Conservation (phyloP, 2,329 filamentous ascomycete genomes). For the Fusarium sp. region DNA sequence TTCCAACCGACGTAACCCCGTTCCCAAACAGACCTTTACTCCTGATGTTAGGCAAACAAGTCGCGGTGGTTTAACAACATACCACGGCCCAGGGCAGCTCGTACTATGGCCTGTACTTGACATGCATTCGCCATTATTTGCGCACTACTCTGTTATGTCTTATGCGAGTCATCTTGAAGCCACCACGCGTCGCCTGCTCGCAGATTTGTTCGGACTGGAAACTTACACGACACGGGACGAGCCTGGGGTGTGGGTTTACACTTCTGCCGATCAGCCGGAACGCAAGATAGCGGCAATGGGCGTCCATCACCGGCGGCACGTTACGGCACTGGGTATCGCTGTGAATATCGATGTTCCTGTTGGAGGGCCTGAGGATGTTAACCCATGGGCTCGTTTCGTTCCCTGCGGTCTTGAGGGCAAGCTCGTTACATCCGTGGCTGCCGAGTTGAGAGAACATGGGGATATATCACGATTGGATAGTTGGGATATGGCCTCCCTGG, state of each 20-base stretch:
- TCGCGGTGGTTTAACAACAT: conserved; percentile 92
- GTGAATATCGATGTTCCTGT: conserved; percentile 77
- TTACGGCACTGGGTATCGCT: conserved; percentile 86
- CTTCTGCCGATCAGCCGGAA: conserved; percentile 48
- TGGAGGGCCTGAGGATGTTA: conserved; percentile 51
- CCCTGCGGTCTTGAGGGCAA: conserved; percentile 88
- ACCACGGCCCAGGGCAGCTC: conserved; percentile 93
- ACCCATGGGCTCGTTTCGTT: conserved; percentile 79
- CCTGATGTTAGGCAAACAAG: conserved; percentile 77
- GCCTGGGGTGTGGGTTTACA: conserved; percentile 83
- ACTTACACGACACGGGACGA: conserved; percentile 74
- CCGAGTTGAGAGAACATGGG: conserved; percentile 54
- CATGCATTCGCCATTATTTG: conserved; percentile 69
- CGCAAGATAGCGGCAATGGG: conserved; percentile 91
- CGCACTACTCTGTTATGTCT: conserved; percentile 73
- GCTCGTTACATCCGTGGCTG: conserved; percentile 78
- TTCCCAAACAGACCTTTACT: conserved; percentile 49
- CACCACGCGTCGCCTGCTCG: conserved; percentile 75
- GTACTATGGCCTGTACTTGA: conserved; percentile 95
- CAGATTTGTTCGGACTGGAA: conserved; percentile 65
- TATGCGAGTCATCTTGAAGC: conserved; percentile 85
- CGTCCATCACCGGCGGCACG: conserved; percentile 86
- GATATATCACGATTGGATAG: conserved; percentile 19
- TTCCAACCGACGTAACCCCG: conserved; percentile 43
- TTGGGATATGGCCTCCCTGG: conserved; percentile 49